Evolutionary conservation across 352 stramenopile species (phyloP), one percentile per base, ranked within the genome.

Genomic region (Phytophthora sp.): DNA sequence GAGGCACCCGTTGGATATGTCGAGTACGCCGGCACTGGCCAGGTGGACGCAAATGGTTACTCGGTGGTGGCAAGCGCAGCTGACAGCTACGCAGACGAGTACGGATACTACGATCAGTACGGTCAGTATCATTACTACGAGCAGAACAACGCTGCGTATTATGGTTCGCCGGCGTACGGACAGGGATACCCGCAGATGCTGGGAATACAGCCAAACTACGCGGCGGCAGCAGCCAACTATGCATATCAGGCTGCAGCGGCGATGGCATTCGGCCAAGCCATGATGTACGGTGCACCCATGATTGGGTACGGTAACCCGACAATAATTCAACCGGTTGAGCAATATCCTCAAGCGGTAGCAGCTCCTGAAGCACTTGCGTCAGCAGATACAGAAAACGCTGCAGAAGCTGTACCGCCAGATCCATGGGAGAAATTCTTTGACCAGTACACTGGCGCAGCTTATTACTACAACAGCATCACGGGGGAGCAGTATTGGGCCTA

Each of bases 391-490:
- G 44, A 60, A 42, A 42, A 46, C 13, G 45, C 60, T n/a, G 51
- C 46, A 26, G 55, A 57, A 57, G 69, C 68, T 18, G 66, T 73
- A 11, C 80, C 80, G 5, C 76, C 79, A 2, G 82, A 91, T 65
- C 80, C 83, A 24, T 97, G 88, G 88, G 78, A 90, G 15, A 89
- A 96, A 49, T 93, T 91, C 72, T 89, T 91, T 30, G 89, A 97
- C 67, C 88, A 97, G 63, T 89, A 86, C 73, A 92, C 82, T 1
- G 88, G 88, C 12, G 80, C 86, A 12, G 77, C 86, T 2, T 96
- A 95, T 66, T 97, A 93, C 73, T 96, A 94, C 80, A 96, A 96
- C 75, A 89, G 73, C 71, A 75, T 93, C 63, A 97, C 88, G 21
- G 88, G 87, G 29, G 88, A 97, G 50, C 74, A 83, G 41, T 94